Base-by-base conservation (phyloP, 106 monocot genomes). In the Acanthochlamys bracteata region DNA sequence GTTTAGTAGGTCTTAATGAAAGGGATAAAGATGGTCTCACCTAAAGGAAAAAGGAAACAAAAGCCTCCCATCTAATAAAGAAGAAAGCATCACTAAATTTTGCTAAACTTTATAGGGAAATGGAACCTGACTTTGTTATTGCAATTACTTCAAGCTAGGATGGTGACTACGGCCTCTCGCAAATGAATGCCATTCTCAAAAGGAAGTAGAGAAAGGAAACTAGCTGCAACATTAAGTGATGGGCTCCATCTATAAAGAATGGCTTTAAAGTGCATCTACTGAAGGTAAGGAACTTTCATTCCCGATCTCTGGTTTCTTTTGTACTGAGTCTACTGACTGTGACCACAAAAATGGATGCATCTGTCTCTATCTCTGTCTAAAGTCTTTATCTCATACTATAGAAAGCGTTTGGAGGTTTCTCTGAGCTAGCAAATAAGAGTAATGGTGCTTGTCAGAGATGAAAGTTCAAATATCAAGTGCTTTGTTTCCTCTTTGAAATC, bases 91-190 rank as follows among this genome's bases (percentile, higher is more conserved):
- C 74, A 75, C 26, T 63, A 63, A 74, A 53, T 61, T 61, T 61
- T 61, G 7, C 59, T 51, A 65, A 63, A 59, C 76, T 76, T 76
- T 76, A 76, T 70, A 64, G 75, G 76, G 76, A 70, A 76, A 43
- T 63, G 64, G 64, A 55, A 15, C 24, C 40, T 58, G 46, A 45
- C 43, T 49, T 49, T 49, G 49, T 49, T 49, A 49, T 49, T 49
- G 49, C 26, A 59, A 55, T 68, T 57, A 63, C 61, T 53, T 61
- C 68, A 56, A 68, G 26, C 53, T 25, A 23, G 11, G 20, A 53
- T 67, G 11, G 33, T 33, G 60, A 55, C 39, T 45, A 63, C 46
- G 61, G 43, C 41, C 53, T 25, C 51, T 41, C 24, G 33, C 17
- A 60, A 62, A 53, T 20, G 16, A 68, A 63, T 54, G 52, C 59